Conservation (phyloP, 352 stramenopile genomes). For the Phytophthora pluvialis region DNA sequence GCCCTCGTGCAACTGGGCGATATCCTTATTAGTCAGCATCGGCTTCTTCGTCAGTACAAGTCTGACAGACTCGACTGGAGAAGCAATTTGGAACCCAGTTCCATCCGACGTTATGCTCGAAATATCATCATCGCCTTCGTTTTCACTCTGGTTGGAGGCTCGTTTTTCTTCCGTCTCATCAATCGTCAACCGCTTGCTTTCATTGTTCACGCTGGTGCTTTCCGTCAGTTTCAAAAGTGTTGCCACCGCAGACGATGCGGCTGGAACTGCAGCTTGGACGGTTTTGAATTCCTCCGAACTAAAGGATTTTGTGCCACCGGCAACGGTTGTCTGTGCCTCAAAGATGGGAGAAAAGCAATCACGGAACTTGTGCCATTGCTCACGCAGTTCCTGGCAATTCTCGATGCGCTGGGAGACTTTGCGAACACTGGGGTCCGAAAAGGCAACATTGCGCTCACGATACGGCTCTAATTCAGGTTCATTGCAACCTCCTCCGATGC, state of each 20-base stretch:
- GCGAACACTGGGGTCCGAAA: constrained; percentile 35
- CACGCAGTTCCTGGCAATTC: constrained; percentile 33
- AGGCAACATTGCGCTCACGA: constrained; percentile 41
- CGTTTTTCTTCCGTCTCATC: constrained; percentile 15
- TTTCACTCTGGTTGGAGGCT: not conserved
- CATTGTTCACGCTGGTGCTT: not conserved
- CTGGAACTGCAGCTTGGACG: constrained; percentile 37
- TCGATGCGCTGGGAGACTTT: constrained; percentile 39
- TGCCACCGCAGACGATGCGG: constrained; percentile 25
- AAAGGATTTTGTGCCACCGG: constrained; percentile 1
- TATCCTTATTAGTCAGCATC: constrained; percentile 36
- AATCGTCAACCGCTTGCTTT: not conserved
- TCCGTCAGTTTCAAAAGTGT: constrained; percentile 24
- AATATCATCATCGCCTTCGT: not conserved
- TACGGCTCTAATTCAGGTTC: constrained; percentile 62
- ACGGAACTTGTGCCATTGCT: constrained; percentile 46
- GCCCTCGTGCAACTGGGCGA: constrained; percentile 45
- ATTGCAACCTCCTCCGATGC: constrained; percentile 71
- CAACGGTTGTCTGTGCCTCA: constrained; percentile 30
- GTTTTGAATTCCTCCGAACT: constrained; percentile 23
- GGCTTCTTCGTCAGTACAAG: constrained; percentile 17
- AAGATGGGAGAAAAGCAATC: constrained; percentile 40
- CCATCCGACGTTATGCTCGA: too few relatives aligned
- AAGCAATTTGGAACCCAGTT: not conserved
- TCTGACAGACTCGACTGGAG: constrained; percentile 7